phyloP scores from a whole-genome alignment of 805 yeast species.

The Wickerhamiella sorbophila region DNA sequence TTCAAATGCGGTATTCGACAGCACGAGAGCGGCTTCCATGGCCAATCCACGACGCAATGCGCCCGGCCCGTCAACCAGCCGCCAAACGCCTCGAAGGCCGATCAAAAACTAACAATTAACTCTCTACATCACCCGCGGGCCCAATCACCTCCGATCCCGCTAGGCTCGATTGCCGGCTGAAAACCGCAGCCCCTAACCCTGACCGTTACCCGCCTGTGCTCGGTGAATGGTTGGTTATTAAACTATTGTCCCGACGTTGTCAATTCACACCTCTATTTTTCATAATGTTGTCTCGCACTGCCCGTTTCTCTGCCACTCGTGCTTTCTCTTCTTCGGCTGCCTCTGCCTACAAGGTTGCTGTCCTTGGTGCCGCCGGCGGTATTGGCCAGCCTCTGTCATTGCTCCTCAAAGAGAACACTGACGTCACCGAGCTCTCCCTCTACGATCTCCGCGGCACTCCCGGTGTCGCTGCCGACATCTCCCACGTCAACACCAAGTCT shows the following conservation, averaged over 20 bases:
- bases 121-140: too few species aligned
- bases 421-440: conserved; percentile 51
- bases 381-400: conserved; percentile 88
- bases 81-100: too few species aligned
- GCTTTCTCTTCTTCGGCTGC: conserved; percentile 14
- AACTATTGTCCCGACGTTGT: too few species aligned
- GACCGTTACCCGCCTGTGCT: conserved; percentile 1
- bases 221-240: neutral
- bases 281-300: conserved; percentile 6
- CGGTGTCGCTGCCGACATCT: conserved; percentile 80
- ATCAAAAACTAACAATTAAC: too few species aligned
- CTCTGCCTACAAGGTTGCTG: conserved; percentile 51
- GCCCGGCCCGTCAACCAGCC: too few species aligned
- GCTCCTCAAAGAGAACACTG: conserved; percentile 54
- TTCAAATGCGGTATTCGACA: too few species aligned
- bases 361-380: conserved; percentile 77
- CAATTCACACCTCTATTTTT: too few species aligned
- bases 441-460: conserved; percentile 75
- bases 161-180: too few species aligned
- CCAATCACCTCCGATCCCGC: too few species aligned
- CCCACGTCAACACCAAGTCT: conserved; percentile 65
- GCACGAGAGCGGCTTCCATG: too few species aligned
- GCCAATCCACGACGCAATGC: too few species aligned
- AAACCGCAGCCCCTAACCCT: too few species aligned
- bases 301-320: conserved; percentile 6